Percentiles rank a stretch among this genome's conserved stretches.
Conservation (phyloP, 805 yeast genomes). For the Nakazawaea sp. region DNA sequence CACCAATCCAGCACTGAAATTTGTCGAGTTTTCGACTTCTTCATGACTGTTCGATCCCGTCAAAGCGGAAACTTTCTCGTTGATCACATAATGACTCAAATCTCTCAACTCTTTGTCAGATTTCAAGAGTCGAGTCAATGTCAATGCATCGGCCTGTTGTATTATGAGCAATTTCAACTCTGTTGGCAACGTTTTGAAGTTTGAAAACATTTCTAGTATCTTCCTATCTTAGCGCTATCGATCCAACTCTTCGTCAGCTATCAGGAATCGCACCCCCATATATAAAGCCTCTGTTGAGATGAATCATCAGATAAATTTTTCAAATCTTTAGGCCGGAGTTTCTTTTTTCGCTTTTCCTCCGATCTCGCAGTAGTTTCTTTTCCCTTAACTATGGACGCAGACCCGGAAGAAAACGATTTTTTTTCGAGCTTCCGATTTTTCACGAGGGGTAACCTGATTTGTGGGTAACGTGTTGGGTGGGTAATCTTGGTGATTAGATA, state of each 20-base stretch:
- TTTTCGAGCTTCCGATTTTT: no score
- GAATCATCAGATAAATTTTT: no score
- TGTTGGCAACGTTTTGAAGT: slow-evolving; percentile 13
- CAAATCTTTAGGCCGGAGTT: no score
- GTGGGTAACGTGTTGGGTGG: no score
- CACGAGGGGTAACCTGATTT: no score
- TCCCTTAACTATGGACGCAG: no score
- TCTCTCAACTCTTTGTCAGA: slow-evolving; percentile 9
- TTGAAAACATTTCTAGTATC: background rate
- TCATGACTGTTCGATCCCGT: slow-evolving; percentile 3
- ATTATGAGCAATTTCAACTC: slow-evolving; percentile 18
- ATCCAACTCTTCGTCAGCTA: no score
- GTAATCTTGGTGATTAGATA: no score
- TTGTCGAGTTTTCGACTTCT: background rate
- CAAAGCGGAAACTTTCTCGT: slow-evolving; percentile 7
- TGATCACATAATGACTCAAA: slow-evolving; percentile 9
- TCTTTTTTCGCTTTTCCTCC: background rate
- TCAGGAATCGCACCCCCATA: no score
- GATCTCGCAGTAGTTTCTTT: slow-evolving; percentile 3
- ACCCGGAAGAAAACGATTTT: no score
- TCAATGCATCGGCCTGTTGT: slow-evolving; percentile 11
- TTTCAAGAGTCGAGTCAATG: slow-evolving; percentile 11
- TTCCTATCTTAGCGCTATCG: no score
- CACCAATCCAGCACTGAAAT: background rate
- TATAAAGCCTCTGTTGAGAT: no score